Evolutionary conservation across 2,329 filamentous ascomycete genomes (phyloP), one percentile per base, ranked within the genome.

Genomic region (Cytospora paraplurivora): DNA sequence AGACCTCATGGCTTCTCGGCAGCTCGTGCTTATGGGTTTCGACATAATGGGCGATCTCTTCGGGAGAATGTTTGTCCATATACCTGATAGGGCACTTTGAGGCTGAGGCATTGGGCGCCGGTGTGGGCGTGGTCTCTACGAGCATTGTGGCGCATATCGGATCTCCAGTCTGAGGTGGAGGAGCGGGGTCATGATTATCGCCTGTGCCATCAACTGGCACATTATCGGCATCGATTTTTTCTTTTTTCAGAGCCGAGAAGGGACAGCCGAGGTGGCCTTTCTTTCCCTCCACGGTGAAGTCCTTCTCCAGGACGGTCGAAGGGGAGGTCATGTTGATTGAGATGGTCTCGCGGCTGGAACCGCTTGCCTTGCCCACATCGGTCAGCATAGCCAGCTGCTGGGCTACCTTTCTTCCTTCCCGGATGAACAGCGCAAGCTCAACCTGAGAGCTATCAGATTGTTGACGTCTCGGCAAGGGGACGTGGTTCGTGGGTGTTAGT

Each of bases 21-120:
- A 98, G 85, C 75, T 97, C 91, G 76, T 98, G 93, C 75, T 97
- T 97, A 79, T 97, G 93, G 59, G 88, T 93, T 75, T 97, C 92
- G 72, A 98, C 92, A 75, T 97, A 98, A 71, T 90, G 87, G 15
- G 94, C 94, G 66, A 98, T 89, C 73, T 97, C 93, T 78, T 97
- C 92, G 1, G 94, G 92, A 2, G 92, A 93, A 73, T 97, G 93
- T 74, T 96, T 89, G 75, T 97, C 90, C 72, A 97, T 81, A 77
- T 90, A 97, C 55, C 94, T 90, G 65, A 98, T 98, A 3, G 94
- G 94, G 75, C 94, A 98, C 72, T 92, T 92, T 62, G 75, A 80
- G 19, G 81, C 78, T 11, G 83, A 82, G 50, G 75, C 80, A 65
- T 82, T 79, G 34, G 77, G 79, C 38, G 81, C 73, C 68, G 73